Evolutionary conservation across 2,329 filamentous ascomycete genomes (phyloP).

Genomic region (Drechslerella stenobrocha): DNA sequence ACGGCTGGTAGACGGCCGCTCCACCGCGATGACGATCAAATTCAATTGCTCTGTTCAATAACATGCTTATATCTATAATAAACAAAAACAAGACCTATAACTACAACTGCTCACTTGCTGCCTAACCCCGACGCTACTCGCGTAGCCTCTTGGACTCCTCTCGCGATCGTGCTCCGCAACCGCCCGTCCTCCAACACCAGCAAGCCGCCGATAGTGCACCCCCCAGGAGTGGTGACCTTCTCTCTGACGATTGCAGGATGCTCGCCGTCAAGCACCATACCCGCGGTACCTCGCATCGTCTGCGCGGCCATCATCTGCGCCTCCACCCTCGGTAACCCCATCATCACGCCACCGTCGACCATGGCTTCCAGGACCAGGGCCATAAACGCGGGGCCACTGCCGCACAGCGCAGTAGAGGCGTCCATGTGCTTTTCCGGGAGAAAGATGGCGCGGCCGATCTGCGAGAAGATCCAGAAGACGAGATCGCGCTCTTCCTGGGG

Average conservation of each 20-base stretch:
- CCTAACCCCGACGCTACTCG: conserved; percentile 56
- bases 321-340: conserved; percentile 73
- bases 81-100: conserved; percentile 16
- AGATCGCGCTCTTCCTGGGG: conserved; percentile 61
- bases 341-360: conserved; percentile 75
- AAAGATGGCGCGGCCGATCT: conserved; percentile 71
- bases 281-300: conserved; percentile 73
- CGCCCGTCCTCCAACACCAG: conserved; percentile 73
- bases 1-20: conserved; percentile 51
- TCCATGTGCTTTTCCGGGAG: conserved; percentile 72
- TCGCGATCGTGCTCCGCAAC: conserved; percentile 61
- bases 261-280: conserved; percentile 69
- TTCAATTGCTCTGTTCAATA: conserved; percentile 26
- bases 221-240: conserved; percentile 75
- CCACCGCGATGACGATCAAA: conserved; percentile 7
- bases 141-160: conserved; percentile 59
- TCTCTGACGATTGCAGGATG: conserved; percentile 75
- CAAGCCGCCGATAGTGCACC: conserved; percentile 75
- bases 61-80: conserved; percentile 23
- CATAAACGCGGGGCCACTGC: conserved; percentile 75
- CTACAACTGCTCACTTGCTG: conserved; percentile 29
- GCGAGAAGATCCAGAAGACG: conserved; percentile 75
- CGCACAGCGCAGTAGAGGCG: conserved; percentile 72
- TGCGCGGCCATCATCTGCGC: conserved; percentile 78
- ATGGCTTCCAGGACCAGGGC: conserved; percentile 74